Conservation (phyloP, 129 eudicot genomes). For the Cynara cardunculus region DNA sequence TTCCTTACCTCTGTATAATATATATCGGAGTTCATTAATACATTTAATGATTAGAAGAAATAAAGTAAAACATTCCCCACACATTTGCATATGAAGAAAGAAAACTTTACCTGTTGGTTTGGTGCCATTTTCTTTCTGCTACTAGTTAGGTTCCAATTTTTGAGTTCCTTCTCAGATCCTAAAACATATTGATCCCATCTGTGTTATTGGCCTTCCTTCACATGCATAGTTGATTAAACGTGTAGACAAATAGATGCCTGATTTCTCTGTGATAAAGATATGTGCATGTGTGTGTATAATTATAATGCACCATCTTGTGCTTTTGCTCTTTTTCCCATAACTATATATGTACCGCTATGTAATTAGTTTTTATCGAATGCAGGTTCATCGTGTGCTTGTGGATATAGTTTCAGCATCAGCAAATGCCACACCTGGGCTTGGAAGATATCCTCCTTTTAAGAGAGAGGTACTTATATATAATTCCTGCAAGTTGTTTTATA, state of each 20-base stretch:
- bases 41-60: no score
- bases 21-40: no score
- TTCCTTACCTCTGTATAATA: no score
- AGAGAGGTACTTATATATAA: conserved; percentile 61
- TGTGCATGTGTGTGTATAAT: neutral
- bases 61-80: no score
- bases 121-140: neutral
- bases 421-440: conserved; percentile 98
- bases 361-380: neutral
- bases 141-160: neutral
- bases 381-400: conserved; percentile 98
- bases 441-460: conserved; percentile 95
- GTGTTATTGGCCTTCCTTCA: neutral
- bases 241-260: neutral
- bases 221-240: neutral
- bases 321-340: neutral
- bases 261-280: neutral
- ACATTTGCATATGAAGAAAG: neutral
- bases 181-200: neutral
- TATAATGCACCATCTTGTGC: neutral
- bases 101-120: neutral
- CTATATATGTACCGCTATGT: neutral
- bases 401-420: conserved; percentile 95
- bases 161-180: neutral
- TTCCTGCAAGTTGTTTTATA: neutral